These are phyloP conservation scores for Suillus sp. DNA, from an alignment of 768 basidiomycete genomes.

Conservation along the genomic window DNA sequence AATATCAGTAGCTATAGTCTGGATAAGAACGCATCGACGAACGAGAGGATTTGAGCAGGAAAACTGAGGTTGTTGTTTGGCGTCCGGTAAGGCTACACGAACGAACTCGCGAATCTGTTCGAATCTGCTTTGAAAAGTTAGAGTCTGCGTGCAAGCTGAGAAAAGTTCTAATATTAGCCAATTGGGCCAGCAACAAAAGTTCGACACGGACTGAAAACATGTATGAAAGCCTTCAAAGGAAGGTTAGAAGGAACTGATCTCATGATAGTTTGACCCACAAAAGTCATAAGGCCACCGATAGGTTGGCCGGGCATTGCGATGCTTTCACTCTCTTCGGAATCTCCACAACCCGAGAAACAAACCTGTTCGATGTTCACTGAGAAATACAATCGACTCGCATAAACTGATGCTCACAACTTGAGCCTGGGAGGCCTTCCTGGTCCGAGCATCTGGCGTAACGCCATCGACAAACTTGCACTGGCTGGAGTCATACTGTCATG, in stretches of 20 bases:
- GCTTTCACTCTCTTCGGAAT: conserved; percentile 5
- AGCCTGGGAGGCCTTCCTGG: not conserved
- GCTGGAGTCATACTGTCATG: not conserved
- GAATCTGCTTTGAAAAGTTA: not conserved
- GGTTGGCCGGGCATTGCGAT: not conserved
- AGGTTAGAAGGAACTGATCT: not conserved
- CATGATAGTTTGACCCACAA: not conserved
- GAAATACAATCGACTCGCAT: not conserved
- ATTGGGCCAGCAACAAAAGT: not conserved
- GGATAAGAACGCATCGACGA: not conserved
- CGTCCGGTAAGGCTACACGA: not conserved
- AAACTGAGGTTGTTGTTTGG: conserved; percentile 1
- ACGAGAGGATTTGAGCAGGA: conserved; percentile 3
- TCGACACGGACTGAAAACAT: conserved; percentile 2
- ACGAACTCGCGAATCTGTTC: not conserved
- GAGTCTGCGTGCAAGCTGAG: not conserved
- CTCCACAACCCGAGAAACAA: conserved; percentile 8
- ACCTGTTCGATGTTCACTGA: not conserved
- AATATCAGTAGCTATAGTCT: conserved; percentile 4
- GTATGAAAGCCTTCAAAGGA: conserved; percentile 4
- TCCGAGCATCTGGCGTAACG: not conserved
- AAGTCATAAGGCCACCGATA: conserved; percentile 3
- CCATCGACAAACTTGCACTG: not conserved
- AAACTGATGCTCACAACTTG: conserved; percentile 2
- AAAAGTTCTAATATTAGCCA: not conserved